A percentile compares a stretch with the other conserved stretches of the same genome.
Evolutionary conservation across 768 basidiomycete genomes (phyloP).

Genomic region (Russula griseocarnosa): DNA sequence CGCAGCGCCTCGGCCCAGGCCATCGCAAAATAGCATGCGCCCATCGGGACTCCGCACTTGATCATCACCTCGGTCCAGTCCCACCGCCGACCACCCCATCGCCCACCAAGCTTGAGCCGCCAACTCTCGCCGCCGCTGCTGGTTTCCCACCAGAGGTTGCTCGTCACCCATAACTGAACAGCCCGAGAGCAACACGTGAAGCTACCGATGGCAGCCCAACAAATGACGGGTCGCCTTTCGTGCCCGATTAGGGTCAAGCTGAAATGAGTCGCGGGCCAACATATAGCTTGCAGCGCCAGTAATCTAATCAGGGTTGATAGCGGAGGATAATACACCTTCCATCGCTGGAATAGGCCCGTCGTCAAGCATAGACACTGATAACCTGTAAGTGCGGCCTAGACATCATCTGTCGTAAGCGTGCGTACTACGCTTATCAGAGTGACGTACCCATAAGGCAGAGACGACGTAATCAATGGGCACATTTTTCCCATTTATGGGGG

Average conservation of each 20-base stretch:
- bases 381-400: constrained; percentile 78
- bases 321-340: constrained; percentile 88
- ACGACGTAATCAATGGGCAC: constrained; percentile 62
- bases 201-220: constrained; percentile 87
- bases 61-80: constrained; percentile 71
- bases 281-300: constrained; percentile 89
- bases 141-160: constrained; percentile 54
- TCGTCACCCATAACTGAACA: constrained; percentile 94
- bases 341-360: constrained; percentile 83
- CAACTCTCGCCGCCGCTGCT: constrained; percentile 20
- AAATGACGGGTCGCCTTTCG: constrained; percentile 68
- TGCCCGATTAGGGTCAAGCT: constrained; percentile 73
- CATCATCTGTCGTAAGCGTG: background rate
- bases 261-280: constrained; percentile 90
- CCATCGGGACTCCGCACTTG: constrained; percentile 71
- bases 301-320: constrained; percentile 86
- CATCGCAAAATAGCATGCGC: constrained; percentile 72
- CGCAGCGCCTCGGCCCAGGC: constrained; percentile 58
- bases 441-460: constrained; percentile 66
- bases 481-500: constrained; percentile 37
- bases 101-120: constrained; percentile 33
- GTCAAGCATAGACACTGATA: constrained; percentile 86
- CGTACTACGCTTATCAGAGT: background rate
- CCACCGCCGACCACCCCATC: constrained; percentile 65
- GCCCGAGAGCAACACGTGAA: constrained; percentile 80